phyloP scores from a whole-genome alignment of 2,329 filamentous ascomycete species.

The Alternaria angustiovoidea region DNA sequence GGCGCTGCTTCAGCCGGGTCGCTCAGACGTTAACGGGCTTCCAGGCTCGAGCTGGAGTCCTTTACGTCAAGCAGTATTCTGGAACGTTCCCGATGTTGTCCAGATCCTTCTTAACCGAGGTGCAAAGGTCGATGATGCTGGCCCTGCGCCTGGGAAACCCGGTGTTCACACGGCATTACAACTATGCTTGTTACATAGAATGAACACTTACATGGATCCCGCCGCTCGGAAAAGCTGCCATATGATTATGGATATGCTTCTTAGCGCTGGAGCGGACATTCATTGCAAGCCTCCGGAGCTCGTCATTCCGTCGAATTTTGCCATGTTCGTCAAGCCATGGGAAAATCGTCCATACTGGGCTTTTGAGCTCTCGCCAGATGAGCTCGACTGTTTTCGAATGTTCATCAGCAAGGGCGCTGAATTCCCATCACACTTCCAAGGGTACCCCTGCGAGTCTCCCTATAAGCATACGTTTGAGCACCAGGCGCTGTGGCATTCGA shows the following conservation, averaged over 20 bases:
- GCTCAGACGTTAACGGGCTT: slow-evolving; percentile 39
- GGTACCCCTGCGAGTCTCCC: slow-evolving; percentile 32
- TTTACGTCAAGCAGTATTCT: slow-evolving; percentile 43
- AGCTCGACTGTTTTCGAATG: slow-evolving; percentile 37
- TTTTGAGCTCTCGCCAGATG: slow-evolving; percentile 25
- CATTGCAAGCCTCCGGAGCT: slow-evolving; percentile 26
- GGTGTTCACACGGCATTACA: slow-evolving; percentile 34
- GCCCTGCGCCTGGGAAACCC: slow-evolving; percentile 14
- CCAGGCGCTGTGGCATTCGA: slow-evolving; percentile 46
- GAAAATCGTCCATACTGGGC: slow-evolving; percentile 36
- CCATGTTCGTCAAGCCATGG: slow-evolving; percentile 43
- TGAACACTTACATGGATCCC: slow-evolving; percentile 25
- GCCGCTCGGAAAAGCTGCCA: slow-evolving; percentile 28
- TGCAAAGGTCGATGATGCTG: slow-evolving; percentile 35
- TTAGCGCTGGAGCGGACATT: slow-evolving; percentile 42
- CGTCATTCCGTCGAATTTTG: slow-evolving; percentile 27
- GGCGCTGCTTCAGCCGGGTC: slow-evolving; percentile 30
- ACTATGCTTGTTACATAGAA: slow-evolving; percentile 36
- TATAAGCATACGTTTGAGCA: slow-evolving; percentile 38
- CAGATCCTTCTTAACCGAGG: slow-evolving; percentile 40
- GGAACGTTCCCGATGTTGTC: slow-evolving; percentile 42
- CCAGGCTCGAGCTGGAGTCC: slow-evolving; percentile 39
- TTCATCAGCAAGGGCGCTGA: slow-evolving; percentile 40
- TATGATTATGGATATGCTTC: slow-evolving; percentile 37
- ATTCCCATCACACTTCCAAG: slow-evolving; percentile 29